A percentile compares a stretch with the other conserved stretches of the same genome.
phyloP scores from a whole-genome alignment of 2,329 filamentous ascomycete genomes.

The Knoxdaviesia capensis region DNA sequence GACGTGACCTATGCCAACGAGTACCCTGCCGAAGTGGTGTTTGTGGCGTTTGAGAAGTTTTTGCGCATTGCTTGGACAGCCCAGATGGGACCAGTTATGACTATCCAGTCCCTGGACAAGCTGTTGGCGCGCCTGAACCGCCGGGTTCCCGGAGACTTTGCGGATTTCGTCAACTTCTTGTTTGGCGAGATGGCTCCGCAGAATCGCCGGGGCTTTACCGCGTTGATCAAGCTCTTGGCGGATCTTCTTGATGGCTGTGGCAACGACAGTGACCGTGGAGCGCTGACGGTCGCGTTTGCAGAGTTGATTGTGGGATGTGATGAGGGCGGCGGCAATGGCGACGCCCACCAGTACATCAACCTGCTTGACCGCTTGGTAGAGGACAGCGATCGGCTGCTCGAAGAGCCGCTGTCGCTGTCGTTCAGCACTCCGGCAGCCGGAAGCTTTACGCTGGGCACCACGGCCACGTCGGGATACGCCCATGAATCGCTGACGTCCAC shows the following conservation, averaged over 20 bases:
- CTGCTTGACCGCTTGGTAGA: slow-evolving; percentile 75
- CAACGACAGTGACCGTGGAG: slow-evolving; percentile 79
- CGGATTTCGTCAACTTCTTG: slow-evolving; percentile 44
- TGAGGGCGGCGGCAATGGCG: slow-evolving; percentile 33
- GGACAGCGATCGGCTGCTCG: slow-evolving; percentile 77
- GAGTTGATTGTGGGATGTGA: slow-evolving; percentile 48
- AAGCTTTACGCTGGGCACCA: slow-evolving; percentile 18
- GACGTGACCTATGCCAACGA: slow-evolving; percentile 60
- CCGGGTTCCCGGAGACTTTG: slow-evolving; percentile 52
- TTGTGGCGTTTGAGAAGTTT: slow-evolving; percentile 88
- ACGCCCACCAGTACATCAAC: slow-evolving; percentile 69
- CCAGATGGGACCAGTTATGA: slow-evolving; percentile 70
- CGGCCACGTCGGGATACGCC: slow-evolving; percentile 20
- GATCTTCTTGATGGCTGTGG: slow-evolving; percentile 77
- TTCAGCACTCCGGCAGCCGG: slow-evolving; percentile 10
- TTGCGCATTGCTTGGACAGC: slow-evolving; percentile 73
- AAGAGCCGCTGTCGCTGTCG: slow-evolving; percentile 23
- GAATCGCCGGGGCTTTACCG: slow-evolving; percentile 58
- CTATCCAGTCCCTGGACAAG: slow-evolving; percentile 46
- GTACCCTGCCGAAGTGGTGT: slow-evolving; percentile 62
- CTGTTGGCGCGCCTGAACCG: slow-evolving; percentile 51
- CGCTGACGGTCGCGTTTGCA: slow-evolving; percentile 71
- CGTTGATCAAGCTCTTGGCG: slow-evolving; percentile 67
- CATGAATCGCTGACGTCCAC: slow-evolving; percentile 37
- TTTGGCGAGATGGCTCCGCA: slow-evolving; percentile 49